phyloP scores from a whole-genome alignment of 129 eudicot genomes.

The Flaveria ramosissima region DNA sequence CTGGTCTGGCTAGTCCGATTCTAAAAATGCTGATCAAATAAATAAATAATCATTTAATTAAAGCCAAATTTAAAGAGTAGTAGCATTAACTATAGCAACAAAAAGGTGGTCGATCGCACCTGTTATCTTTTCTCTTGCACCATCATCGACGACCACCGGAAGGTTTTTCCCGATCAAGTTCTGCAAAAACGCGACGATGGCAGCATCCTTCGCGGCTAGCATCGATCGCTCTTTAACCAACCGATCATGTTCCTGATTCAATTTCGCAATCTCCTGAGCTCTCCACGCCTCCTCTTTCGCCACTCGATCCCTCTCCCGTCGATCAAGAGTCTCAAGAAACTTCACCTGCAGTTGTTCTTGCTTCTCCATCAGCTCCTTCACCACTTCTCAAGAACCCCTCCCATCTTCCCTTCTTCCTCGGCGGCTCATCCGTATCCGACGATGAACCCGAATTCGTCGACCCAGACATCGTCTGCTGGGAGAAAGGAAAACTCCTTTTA shows the following conservation, averaged over 20 bases:
- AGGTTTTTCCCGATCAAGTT: slow-evolving; percentile 38
- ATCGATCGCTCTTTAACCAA: slow-evolving; percentile 42
- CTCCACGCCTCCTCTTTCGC: slow-evolving; percentile 57
- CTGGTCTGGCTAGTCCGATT: no score
- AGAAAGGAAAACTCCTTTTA: slow-evolving; percentile 34
- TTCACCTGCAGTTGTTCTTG: slow-evolving; percentile 46
- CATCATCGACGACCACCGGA: not conserved
- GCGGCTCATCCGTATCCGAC: slow-evolving; percentile 36
- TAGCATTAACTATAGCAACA: not conserved
- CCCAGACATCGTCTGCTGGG: slow-evolving; percentile 25
- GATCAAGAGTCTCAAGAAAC: slow-evolving; percentile 50
- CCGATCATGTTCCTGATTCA: slow-evolving; percentile 47
- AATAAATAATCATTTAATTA: no score
- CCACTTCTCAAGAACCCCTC: slow-evolving; percentile 45
- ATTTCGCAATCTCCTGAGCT: slow-evolving; percentile 48
- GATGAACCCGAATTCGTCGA: slow-evolving; percentile 31
- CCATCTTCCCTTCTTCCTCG: slow-evolving; percentile 34
- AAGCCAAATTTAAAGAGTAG: no score
- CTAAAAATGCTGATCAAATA: no score
- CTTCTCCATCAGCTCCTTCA: slow-evolving; percentile 48
- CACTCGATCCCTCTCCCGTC: slow-evolving; percentile 52
- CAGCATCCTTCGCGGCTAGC: slow-evolving; percentile 43
- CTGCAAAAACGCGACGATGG: slow-evolving; percentile 42
- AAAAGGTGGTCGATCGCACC: slow-evolving; percentile 4
- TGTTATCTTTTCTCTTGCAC: slow-evolving; percentile 13